Conservation (phyloP, 768 basidiomycete species). For the Russula foetens region DNA sequence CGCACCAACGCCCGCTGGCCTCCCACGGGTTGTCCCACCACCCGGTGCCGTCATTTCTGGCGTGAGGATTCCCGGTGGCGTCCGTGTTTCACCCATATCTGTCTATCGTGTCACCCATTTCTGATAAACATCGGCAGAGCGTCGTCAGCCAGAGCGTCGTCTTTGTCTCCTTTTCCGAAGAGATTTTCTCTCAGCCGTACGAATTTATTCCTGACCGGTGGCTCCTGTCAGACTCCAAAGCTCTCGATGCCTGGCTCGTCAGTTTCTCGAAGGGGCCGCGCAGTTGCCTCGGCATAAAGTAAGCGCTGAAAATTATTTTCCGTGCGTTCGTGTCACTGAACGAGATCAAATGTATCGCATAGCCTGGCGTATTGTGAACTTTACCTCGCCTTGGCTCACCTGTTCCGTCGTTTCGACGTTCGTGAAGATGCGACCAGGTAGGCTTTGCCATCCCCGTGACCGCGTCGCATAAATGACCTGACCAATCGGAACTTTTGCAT, state of each 20-base stretch:
- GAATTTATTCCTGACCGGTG: constrained; percentile 20
- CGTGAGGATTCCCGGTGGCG: constrained; percentile 8
- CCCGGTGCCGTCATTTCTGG: constrained; percentile 7
- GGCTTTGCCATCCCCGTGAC: neutral
- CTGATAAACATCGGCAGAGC: neutral
- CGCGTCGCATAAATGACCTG: neutral
- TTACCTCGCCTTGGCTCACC: constrained; percentile 18
- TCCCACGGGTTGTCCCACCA: constrained; percentile 9
- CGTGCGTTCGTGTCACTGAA: neutral
- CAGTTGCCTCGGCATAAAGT: constrained; percentile 21
- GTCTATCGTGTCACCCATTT: neutral
- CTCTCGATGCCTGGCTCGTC: constrained; percentile 15
- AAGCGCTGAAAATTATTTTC: neutral
- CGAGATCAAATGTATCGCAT: neutral
- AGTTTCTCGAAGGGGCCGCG: constrained; percentile 20
- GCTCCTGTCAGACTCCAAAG: constrained; percentile 3
- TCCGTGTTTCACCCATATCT: neutral
- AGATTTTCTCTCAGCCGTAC: constrained; percentile 15
- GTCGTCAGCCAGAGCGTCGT: constrained; percentile 12
- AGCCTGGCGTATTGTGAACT: constrained; percentile 21
- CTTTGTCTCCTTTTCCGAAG: constrained; percentile 11
- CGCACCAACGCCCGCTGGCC: neutral
- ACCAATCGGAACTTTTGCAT: neutral
- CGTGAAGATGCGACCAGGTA: constrained; percentile 6
- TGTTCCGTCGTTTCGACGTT: constrained; percentile 23